A percentile compares a stretch with the other conserved stretches of the same genome.
Conservation (phyloP, 768 basidiomycete genomes). For the Boletales sp. region DNA sequence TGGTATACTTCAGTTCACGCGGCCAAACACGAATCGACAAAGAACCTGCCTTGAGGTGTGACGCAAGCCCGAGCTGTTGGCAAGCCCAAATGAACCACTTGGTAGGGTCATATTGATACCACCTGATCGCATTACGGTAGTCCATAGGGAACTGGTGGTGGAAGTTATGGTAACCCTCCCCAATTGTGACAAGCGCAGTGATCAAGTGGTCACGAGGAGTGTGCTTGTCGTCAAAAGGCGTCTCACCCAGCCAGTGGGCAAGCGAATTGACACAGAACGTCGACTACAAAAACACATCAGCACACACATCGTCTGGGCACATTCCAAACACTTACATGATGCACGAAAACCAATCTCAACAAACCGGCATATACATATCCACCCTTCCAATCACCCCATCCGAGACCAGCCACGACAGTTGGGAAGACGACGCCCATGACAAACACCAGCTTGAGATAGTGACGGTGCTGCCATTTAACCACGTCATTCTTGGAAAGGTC, state of each 20-base stretch:
- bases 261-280: constrained; percentile 98
- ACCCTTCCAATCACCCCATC: constrained; percentile 84
- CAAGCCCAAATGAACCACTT: constrained; percentile 78
- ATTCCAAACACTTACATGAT: constrained; percentile 58
- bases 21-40: not conserved
- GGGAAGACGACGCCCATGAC: constrained; percentile 71
- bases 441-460: constrained; percentile 70
- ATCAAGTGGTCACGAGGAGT: constrained; percentile 86
- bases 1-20: constrained; percentile 6
- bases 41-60: constrained; percentile 48
- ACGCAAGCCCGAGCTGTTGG: constrained; percentile 46
- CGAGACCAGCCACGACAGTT: constrained; percentile 69
- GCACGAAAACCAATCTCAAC: constrained; percentile 76
- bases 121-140: constrained; percentile 92
- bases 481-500: constrained; percentile 79
- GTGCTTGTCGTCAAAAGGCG: constrained; percentile 94
- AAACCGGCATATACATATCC: constrained; percentile 86
- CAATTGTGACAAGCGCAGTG: constrained; percentile 87
- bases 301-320: not conserved
- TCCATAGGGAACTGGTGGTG: constrained; percentile 98
- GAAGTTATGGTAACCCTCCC: constrained; percentile 98
- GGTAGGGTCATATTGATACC: constrained; percentile 89
- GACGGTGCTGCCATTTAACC: constrained; percentile 83
- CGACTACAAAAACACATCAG: constrained; percentile 47
- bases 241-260: constrained; percentile 92